These are phyloP conservation scores for Calonectria pseudoreteaudii DNA, from an alignment of 2,329 filamentous ascomycete genomes.

Conservation along the genomic window DNA sequence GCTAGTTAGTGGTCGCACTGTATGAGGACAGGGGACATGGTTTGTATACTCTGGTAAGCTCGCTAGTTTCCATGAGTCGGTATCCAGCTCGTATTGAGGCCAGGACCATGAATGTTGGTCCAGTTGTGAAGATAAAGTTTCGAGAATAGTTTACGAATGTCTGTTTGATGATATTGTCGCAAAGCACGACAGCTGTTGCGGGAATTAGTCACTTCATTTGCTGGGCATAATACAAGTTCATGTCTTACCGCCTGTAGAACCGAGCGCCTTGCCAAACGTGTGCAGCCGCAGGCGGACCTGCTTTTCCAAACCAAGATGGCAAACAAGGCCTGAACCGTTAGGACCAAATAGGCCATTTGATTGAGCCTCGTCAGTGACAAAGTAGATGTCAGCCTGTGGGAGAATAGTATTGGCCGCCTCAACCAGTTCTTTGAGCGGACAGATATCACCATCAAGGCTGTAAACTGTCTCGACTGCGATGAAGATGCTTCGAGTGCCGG, in stretches of 20 bases:
- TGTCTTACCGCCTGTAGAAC: slow-evolving; percentile 46
- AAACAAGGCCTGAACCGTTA: slow-evolving; percentile 60
- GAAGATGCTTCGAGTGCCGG: slow-evolving; percentile 49
- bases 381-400: slow-evolving; percentile 54
- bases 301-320: slow-evolving; percentile 59
- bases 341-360: neutral
- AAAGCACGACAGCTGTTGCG: slow-evolving; percentile 33
- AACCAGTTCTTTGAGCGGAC: slow-evolving; percentile 53
- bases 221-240: no score
- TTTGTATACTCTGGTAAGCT: neutral
- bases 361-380: slow-evolving; percentile 69
- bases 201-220: neutral
- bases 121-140: slow-evolving; percentile 33
- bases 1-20: neutral
- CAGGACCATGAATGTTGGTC: slow-evolving; percentile 35
- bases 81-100: slow-evolving; percentile 35
- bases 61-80: slow-evolving; percentile 25
- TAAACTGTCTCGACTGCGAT: slow-evolving; percentile 58
- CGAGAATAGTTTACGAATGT: slow-evolving; percentile 36
- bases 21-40: no score
- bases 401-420: slow-evolving; percentile 49
- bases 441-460: slow-evolving; percentile 61
- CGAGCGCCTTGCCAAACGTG: slow-evolving; percentile 66
- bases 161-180: slow-evolving; percentile 30
- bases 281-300: slow-evolving; percentile 62